Base-by-base conservation (phyloP, 139 green algal species). In the Auxenochlorella protothecoides region DNA sequence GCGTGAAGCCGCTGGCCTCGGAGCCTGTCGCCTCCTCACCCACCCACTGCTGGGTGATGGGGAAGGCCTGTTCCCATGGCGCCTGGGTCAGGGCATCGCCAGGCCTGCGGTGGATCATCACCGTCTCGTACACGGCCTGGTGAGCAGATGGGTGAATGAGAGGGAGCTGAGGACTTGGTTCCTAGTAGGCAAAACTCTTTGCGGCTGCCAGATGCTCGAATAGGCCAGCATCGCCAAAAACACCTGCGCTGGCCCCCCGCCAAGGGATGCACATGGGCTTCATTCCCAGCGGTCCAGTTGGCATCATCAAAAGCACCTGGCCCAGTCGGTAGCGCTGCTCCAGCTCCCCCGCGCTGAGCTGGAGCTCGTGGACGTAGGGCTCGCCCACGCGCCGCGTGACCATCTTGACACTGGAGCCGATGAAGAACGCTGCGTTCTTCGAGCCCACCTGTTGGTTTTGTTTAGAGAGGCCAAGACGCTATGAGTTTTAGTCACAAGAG, bases 381-480 rank as follows among this genome's bases (percentile, higher is more conserved):
- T 80, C 60, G 59, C 72, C 78, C 0, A 61, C 71, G 3, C 59
- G 70, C 74, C 78, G 78, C 10, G 86, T 92, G 63, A 72, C 72
- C 44, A 94, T 71, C 72, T 91, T 89, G 59, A 93, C 81, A 53
- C 68, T 79, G 44, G 59, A 54, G 3, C 89, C 88, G 77, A 94
- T 79, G 76, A 88, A 92, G 81, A 94, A 94, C 2, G 86, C 85
- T 0, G 89, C 89, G 63, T 92, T 94, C 76, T 94, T 92, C 68
- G 79, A 88, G 51, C 89, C 88, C 44, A 91, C 85, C 77, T 82
- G 66, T 65, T 44, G 27, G 27, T 44, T 44, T 44, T 44, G 1
- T 44, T 44, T 44, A 44, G 27, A 44, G 27, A 44, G 27, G 27
- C 27, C 27, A 44, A 44, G 27, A 44, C 27, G 27, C 27, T 44